phyloP scores from a whole-genome alignment of 2,329 filamentous ascomycete genomes.

The Tolypocladium guangdongense region DNA sequence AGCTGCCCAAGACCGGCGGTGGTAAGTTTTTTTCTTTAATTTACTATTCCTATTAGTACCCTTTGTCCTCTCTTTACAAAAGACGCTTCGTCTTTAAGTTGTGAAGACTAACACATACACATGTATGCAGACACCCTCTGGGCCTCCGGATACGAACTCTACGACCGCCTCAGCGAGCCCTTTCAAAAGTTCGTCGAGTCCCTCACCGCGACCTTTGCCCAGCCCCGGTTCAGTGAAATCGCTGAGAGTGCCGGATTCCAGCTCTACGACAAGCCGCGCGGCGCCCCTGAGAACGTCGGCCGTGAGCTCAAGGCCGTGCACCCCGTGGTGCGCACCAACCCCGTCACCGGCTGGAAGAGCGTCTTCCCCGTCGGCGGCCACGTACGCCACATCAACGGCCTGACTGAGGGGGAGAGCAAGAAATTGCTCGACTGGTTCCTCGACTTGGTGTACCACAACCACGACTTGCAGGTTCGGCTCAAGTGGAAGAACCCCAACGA shows the following conservation, averaged over 20 bases:
- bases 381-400: conserved; percentile 37
- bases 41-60: neutral
- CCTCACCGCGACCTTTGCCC: conserved; percentile 43
- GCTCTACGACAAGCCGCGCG: conserved; percentile 33
- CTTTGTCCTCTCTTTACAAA: too few relatives aligned
- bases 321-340: conserved; percentile 46
- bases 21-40: conserved; percentile 20
- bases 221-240: conserved; percentile 37
- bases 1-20: conserved; percentile 43
- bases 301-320: conserved; percentile 36
- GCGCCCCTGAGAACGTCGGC: conserved; percentile 40
- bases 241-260: conserved; percentile 33
- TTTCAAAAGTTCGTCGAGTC: conserved; percentile 47
- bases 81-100: neutral
- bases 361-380: conserved; percentile 42
- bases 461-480: conserved; percentile 41
- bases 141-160: conserved; percentile 57
- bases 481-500: conserved; percentile 35
- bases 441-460: conserved; percentile 39
- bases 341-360: conserved; percentile 46
- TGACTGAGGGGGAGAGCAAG: conserved; percentile 35
- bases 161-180: conserved; percentile 48
- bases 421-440: conserved; percentile 41
- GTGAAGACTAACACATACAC: neutral
- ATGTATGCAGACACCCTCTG: conserved; percentile 43